These are phyloP conservation scores for Fraxinus albicans DNA, from an alignment of 305 asterid genomes.

Conservation along the genomic window DNA sequence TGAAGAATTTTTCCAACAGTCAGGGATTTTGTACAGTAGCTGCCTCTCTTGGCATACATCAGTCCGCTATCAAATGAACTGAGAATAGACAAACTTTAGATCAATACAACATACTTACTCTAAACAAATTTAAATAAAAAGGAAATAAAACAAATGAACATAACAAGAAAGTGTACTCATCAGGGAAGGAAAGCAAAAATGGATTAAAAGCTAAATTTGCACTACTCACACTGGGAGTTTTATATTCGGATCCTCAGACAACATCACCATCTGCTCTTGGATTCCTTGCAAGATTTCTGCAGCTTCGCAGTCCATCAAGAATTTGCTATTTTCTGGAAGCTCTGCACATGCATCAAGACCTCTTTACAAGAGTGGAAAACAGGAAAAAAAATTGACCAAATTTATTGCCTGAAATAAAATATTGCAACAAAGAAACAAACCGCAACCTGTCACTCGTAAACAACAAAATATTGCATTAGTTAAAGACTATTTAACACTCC, in stretches of 20 bases:
- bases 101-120: neutral
- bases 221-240: constrained; percentile 77
- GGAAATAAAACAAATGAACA: constrained; percentile 8
- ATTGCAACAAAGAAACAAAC: constrained; percentile 11
- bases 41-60: constrained; percentile 68
- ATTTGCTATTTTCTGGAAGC: constrained; percentile 52
- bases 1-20: constrained; percentile 58
- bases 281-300: constrained; percentile 68
- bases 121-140: constrained; percentile 1
- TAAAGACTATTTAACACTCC: neutral
- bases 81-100: constrained; percentile 22
- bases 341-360: constrained; percentile 47
- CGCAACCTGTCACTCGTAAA: constrained; percentile 4
- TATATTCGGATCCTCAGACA: constrained; percentile 83
- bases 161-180: neutral
- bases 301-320: constrained; percentile 94
- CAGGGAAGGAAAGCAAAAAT: neutral
- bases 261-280: constrained; percentile 73
- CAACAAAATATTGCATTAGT: constrained; percentile 6
- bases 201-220: constrained; percentile 15
- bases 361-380: constrained; percentile 15
- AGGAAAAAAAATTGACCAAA: neutral
- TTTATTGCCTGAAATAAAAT: neutral
- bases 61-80: constrained; percentile 85
- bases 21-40: constrained; percentile 43